Percentiles rank a stretch among this genome's conserved stretches.
phyloP scores from a whole-genome alignment of 2,329 filamentous ascomycete species.

The Fonsecaea pedrosoi region DNA sequence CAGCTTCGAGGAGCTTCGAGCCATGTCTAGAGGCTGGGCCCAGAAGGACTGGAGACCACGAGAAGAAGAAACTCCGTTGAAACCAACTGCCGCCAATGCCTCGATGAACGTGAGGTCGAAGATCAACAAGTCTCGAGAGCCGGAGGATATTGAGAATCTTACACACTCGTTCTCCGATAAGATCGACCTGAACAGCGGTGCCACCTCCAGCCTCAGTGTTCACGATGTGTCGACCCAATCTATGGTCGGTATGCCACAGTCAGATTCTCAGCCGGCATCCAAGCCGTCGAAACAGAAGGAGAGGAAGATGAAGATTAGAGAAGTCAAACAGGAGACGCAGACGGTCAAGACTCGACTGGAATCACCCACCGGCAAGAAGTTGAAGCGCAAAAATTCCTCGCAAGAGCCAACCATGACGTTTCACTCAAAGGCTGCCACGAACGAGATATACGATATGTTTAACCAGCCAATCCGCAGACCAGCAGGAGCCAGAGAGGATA shows the following conservation, averaged over 20 bases:
- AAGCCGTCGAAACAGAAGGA: conserved; percentile 49
- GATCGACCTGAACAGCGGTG: conserved; percentile 22
- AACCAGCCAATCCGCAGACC: conserved; percentile 75
- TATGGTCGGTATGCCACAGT: conserved; percentile 39
- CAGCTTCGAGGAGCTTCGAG: conserved; percentile 91
- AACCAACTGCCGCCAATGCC: conserved; percentile 16
- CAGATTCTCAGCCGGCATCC: conserved; percentile 19
- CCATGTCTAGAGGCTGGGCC: conserved; percentile 73
- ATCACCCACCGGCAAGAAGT: conserved; percentile 83
- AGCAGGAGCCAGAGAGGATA: conserved; percentile 49
- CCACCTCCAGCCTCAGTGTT: conserved; percentile 21
- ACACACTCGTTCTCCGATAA: conserved; percentile 36
- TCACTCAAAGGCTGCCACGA: conserved; percentile 91
- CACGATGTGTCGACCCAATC: conserved; percentile 37
- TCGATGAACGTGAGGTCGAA: conserved; percentile 18
- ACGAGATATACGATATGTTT: conserved; percentile 97
- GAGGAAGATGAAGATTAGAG: conserved; percentile 80
- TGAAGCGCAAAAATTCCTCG: conserved; percentile 72
- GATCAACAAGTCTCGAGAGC: conserved; percentile 35
- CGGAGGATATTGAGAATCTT: conserved; percentile 42
- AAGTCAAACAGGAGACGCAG: conserved; percentile 85
- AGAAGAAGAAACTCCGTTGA: conserved; percentile 17
- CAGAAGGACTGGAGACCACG: conserved; percentile 59
- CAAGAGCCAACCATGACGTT: conserved; percentile 95
- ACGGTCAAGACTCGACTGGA: conserved; percentile 94